A percentile compares a stretch with the other conserved stretches of the same genome.
Evolutionary conservation across 345 rosid species (phyloP).

Genomic region (Euclidium syriacum): DNA sequence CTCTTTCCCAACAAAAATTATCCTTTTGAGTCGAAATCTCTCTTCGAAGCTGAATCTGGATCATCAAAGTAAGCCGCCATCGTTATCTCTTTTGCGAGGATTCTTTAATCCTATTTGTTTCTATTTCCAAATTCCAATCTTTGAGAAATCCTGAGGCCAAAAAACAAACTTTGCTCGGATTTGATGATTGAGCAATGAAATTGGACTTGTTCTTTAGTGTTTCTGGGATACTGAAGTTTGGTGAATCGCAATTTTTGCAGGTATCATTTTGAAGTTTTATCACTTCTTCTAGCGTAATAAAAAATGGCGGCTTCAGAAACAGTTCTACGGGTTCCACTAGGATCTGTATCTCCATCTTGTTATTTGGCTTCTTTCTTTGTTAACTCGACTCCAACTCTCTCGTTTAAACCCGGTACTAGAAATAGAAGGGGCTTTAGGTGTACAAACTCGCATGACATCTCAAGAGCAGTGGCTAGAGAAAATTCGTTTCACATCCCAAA

Average conservation of each 20-base stretch:
- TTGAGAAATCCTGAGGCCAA: neutral
- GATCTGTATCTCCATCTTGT: slow-evolving; percentile 22
- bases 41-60: slow-evolving; percentile 14
- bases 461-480: slow-evolving; percentile 8
- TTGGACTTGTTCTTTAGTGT: neutral
- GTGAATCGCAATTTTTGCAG: no score
- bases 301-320: slow-evolving; percentile 45
- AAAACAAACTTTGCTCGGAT: neutral
- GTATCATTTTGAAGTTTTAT: neutral
- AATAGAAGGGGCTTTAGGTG: slow-evolving; percentile 11
- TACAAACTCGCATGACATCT: slow-evolving; percentile 8
- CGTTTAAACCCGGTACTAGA: slow-evolving; percentile 17
- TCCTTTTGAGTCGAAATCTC: neutral
- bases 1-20: neutral
- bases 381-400: slow-evolving; percentile 21
- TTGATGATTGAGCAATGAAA: neutral
- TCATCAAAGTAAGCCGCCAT: slow-evolving; percentile 7
- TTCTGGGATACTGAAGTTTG: no score
- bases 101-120: neutral
- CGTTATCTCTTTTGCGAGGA: neutral
- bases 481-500: neutral
- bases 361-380: slow-evolving; percentile 20
- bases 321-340: slow-evolving; percentile 30
- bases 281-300: neutral
- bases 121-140: neutral